A percentile compares a stretch with the other conserved stretches of the same genome.
These are phyloP conservation scores for Salix brachista DNA, from an alignment of 345 rosid species.

Conservation along the genomic window DNA sequence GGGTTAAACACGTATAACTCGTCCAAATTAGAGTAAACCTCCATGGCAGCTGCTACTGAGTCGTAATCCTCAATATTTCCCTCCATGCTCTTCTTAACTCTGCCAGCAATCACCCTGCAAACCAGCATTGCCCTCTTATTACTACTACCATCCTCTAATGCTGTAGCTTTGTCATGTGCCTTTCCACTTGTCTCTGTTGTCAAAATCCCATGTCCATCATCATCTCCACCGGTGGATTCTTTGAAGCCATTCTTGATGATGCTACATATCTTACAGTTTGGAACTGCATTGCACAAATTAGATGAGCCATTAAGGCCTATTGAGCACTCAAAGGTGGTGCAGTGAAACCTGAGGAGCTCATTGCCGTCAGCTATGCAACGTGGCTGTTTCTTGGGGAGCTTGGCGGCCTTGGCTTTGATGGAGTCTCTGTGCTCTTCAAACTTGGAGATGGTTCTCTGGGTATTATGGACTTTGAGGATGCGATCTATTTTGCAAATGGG, in stretches of 20 bases:
- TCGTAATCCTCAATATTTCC: slow-evolving; percentile 51
- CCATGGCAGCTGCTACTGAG: slow-evolving; percentile 50
- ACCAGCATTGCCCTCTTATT: slow-evolving; percentile 70
- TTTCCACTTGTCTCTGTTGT: slow-evolving; percentile 75
- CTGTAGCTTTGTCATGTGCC: slow-evolving; percentile 55
- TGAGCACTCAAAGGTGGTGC: slow-evolving; percentile 51
- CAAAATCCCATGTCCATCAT: slow-evolving; percentile 41
- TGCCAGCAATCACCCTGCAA: slow-evolving; percentile 73
- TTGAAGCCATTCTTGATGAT: slow-evolving; percentile 65
- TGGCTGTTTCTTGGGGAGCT: slow-evolving; percentile 55
- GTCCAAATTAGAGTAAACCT: slow-evolving; percentile 57
- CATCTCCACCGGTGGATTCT: slow-evolving; percentile 7
- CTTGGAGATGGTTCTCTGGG: slow-evolving; percentile 54
- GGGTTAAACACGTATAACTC: slow-evolving; percentile 63
- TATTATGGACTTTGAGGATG: slow-evolving; percentile 71
- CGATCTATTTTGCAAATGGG: slow-evolving; percentile 65
- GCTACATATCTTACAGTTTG: slow-evolving; percentile 51
- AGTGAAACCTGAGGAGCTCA: slow-evolving; percentile 73
- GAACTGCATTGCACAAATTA: slow-evolving; percentile 54
- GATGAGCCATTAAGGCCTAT: slow-evolving; percentile 61
- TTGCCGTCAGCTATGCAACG: slow-evolving; percentile 83
- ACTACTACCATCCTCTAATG: slow-evolving; percentile 12
- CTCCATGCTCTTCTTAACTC: slow-evolving; percentile 53
- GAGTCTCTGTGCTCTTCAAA: slow-evolving; percentile 74
- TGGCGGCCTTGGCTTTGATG: slow-evolving; percentile 61